These are phyloP conservation scores for Curvularia lunata DNA, from an alignment of 2,329 filamentous ascomycete genomes.

Conservation along the genomic window DNA sequence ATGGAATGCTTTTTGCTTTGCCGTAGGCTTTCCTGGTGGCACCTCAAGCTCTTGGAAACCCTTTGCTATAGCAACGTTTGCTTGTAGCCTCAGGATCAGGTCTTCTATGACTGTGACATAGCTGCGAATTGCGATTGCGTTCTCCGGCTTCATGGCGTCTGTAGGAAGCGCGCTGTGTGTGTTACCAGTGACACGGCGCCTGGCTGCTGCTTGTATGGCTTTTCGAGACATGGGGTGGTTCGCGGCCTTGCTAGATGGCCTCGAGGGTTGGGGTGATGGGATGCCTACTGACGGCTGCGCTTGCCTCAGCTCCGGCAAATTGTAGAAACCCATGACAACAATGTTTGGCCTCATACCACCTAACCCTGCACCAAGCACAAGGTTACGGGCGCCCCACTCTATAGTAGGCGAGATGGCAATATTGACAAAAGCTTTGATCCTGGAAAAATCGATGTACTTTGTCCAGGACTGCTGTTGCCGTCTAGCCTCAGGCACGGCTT, in stretches of 20 bases:
- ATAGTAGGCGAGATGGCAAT: slow-evolving; percentile 81
- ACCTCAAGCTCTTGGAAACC: slow-evolving; percentile 80
- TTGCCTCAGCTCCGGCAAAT: slow-evolving; percentile 75
- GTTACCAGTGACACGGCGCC: slow-evolving; percentile 56
- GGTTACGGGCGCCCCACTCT: slow-evolving; percentile 83
- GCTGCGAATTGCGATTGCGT: slow-evolving; percentile 70
- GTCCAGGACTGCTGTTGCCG: slow-evolving; percentile 83
- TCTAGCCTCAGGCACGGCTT: slow-evolving; percentile 79
- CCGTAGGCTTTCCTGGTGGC: slow-evolving; percentile 55
- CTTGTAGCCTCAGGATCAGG: slow-evolving; percentile 74
- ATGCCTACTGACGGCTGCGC: slow-evolving; percentile 65
- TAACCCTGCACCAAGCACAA: slow-evolving; percentile 79
- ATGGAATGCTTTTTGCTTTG: slow-evolving; percentile 33
- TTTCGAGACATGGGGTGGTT: slow-evolving; percentile 38
- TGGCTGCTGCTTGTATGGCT: slow-evolving; percentile 43
- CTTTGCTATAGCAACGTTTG: slow-evolving; percentile 84
- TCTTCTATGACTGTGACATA: slow-evolving; percentile 88
- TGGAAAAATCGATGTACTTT: slow-evolving; percentile 84
- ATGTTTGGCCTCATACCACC: slow-evolving; percentile 92
- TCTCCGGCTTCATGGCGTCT: slow-evolving; percentile 71
- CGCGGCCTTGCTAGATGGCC: slow-evolving; percentile 39
- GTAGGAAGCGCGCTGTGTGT: slow-evolving; percentile 69
- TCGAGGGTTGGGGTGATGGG: slow-evolving; percentile 54
- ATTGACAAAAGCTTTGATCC: slow-evolving; percentile 89
- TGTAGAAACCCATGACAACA: slow-evolving; percentile 79